Evolutionary conservation across 202 grass and related monocot genomes (phyloP), one percentile per base, ranked within the genome.

Genomic region (Saccharum hybrid): DNA sequence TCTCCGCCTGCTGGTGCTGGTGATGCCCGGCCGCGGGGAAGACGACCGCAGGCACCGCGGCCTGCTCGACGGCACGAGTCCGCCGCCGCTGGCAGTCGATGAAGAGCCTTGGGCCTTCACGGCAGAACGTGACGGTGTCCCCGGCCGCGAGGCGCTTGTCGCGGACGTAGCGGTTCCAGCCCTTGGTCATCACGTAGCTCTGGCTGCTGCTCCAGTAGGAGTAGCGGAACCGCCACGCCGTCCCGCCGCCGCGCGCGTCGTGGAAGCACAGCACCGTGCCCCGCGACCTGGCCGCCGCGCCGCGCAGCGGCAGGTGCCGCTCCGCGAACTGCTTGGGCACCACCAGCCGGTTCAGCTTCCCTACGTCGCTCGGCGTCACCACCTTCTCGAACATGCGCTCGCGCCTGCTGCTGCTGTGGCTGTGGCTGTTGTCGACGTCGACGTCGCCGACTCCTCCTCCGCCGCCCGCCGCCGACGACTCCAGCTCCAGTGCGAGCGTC

Each of bases 41-140:
- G 21, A 76, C 6, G 54, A 7, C 10, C 42, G 45, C 18, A 13
- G 23, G 12, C 4, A 23, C 60, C 1, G 42, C 19, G 11, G 10
- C 33, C 54, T 22, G 48, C 2, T 22, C 19, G 8, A 0, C 18
- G 2, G 43, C 0, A 49, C 48, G 56, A 22, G 0, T 60, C 26
- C 28, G 7, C 0, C 36, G 21, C 0, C 66, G 64, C 1, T 18
- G 60, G 71, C 81, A 83, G 45, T 83, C 81, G 81, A 83, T 83
- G 71, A 31, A 83, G 71, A 83, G 61, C 4, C 61, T 36, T 0
- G 42, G 14, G 3, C 81, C 61, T 61, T 74, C n/a, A 46, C 72
- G 81, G 45, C 45, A 83, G 80, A 88, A 88, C 34, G 74, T 21
- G 67, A 88, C 80, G 67, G 80, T 88, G 80, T 88, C 86, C n/a